phyloP scores from a whole-genome alignment of 306 rosid species.

The Crotalaria pallida region DNA sequence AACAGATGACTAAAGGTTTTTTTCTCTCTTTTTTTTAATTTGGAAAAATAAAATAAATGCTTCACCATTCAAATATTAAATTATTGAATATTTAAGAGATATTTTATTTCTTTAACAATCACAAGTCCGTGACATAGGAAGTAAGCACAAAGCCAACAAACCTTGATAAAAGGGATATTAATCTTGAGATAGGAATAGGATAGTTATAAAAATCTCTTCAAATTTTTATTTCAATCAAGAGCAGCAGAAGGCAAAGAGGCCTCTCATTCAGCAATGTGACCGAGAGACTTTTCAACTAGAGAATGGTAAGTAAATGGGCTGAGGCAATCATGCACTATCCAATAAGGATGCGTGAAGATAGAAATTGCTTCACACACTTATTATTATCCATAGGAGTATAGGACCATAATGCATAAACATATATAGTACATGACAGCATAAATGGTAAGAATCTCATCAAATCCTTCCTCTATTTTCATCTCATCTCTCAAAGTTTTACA shows the following conservation, averaged over 20 bases:
- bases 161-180: too few relatives aligned
- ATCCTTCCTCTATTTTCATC: background rate
- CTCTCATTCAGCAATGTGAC: background rate
- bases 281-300: background rate
- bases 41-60: background rate
- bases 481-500: background rate
- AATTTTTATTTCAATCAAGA: background rate
- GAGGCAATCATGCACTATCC: slow-evolving; percentile 25
- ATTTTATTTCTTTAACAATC: too few relatives aligned
- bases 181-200: too few relatives aligned
- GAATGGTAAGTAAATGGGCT: slow-evolving; percentile 10
- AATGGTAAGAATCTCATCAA: background rate
- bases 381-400: too few relatives aligned
- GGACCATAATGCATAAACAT: too few relatives aligned
- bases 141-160: too few relatives aligned
- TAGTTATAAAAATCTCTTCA: background rate
- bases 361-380: slow-evolving; percentile 4
- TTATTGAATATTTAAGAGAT: too few relatives aligned
- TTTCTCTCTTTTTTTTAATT: background rate
- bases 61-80: background rate
- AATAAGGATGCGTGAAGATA: slow-evolving; percentile 20
- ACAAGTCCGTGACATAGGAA: too few relatives aligned
- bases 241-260: background rate
- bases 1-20: background rate
- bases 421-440: background rate